phyloP scores from a whole-genome alignment of 768 basidiomycete genomes.

The Podaxis sp. region DNA sequence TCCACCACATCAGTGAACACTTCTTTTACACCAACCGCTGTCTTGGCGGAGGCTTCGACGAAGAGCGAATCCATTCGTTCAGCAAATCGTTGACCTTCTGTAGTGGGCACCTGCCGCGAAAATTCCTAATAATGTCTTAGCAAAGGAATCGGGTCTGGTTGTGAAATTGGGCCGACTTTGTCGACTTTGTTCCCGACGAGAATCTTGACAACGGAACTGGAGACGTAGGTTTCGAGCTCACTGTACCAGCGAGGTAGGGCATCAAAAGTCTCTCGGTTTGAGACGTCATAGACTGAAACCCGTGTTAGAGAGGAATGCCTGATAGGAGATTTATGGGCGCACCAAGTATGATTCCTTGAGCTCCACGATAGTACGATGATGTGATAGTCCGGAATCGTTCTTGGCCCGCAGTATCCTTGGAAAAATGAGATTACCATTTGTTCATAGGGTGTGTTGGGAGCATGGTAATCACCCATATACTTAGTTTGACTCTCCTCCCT shows the following conservation, averaged over 20 bases:
- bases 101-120: constrained; percentile 78
- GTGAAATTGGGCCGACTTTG: constrained; percentile 38
- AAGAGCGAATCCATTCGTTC: constrained; percentile 79
- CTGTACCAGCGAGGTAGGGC: constrained; percentile 90
- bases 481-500: constrained; percentile 84
- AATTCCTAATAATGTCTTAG: constrained; percentile 56
- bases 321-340: constrained; percentile 9
- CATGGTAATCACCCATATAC: constrained; percentile 78
- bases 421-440: not conserved
- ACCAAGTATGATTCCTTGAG: constrained; percentile 81
- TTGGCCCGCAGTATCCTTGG: constrained; percentile 93
- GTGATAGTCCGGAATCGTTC: constrained; percentile 97
- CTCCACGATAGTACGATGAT: constrained; percentile 89
- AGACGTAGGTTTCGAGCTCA: constrained; percentile 92
- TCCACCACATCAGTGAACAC: constrained; percentile 71
- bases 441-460: not conserved
- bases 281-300: constrained; percentile 86
- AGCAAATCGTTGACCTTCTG: constrained; percentile 80
- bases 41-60: constrained; percentile 93
- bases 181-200: constrained; percentile 95
- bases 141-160: not conserved
- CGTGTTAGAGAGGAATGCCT: not conserved
- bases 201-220: constrained; percentile 83
- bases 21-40: constrained; percentile 74
- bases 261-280: constrained; percentile 89